phyloP scores from a whole-genome alignment of 1,284 basidiomycete species.

The Coniophora puteana region DNA sequence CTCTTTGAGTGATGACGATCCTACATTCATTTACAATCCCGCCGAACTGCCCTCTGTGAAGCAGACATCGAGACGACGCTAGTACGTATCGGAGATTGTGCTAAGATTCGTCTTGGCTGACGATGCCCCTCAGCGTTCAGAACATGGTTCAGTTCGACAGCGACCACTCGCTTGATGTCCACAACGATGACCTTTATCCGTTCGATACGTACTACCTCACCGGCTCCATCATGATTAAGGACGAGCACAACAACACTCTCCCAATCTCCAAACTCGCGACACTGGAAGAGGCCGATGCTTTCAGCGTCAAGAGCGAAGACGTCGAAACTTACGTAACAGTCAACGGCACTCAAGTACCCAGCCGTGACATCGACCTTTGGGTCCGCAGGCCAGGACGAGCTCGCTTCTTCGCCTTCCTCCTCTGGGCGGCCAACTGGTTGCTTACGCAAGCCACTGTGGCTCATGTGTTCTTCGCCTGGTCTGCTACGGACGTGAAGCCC shows the following conservation, averaged over 20 bases:
- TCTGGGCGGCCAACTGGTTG: slow-evolving; percentile 51
- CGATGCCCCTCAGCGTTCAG: slow-evolving; percentile 38
- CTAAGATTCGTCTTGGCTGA: not conserved
- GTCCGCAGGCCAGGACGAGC: slow-evolving; percentile 43
- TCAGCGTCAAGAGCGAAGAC: slow-evolving; percentile 40
- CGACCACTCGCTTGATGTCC: slow-evolving; percentile 55
- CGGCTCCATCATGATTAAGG: slow-evolving; percentile 40
- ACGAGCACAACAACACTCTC: slow-evolving; percentile 33
- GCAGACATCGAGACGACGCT: slow-evolving; percentile 36
- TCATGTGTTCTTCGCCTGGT: slow-evolving; percentile 40
- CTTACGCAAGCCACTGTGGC: slow-evolving; percentile 47
- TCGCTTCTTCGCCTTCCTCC: slow-evolving; percentile 39
- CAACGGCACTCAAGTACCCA: slow-evolving; percentile 26
- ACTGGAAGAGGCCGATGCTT: slow-evolving; percentile 44
- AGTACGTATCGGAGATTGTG: slow-evolving; percentile 25
- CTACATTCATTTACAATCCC: slow-evolving; percentile 45
- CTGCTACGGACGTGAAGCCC: slow-evolving; percentile 25
- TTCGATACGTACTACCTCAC: slow-evolving; percentile 54
- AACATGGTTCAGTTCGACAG: slow-evolving; percentile 55
- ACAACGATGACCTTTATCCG: slow-evolving; percentile 50
- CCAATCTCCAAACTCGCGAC: slow-evolving; percentile 42
- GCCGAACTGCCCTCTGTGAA: slow-evolving; percentile 38
- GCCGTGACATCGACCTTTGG: slow-evolving; percentile 42
- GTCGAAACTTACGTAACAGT: slow-evolving; percentile 31
- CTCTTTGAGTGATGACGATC: slow-evolving; percentile 14